Evolutionary conservation across 192 early-diverging fungal genomes (phyloP).

Genomic region (Podila horticola): DNA sequence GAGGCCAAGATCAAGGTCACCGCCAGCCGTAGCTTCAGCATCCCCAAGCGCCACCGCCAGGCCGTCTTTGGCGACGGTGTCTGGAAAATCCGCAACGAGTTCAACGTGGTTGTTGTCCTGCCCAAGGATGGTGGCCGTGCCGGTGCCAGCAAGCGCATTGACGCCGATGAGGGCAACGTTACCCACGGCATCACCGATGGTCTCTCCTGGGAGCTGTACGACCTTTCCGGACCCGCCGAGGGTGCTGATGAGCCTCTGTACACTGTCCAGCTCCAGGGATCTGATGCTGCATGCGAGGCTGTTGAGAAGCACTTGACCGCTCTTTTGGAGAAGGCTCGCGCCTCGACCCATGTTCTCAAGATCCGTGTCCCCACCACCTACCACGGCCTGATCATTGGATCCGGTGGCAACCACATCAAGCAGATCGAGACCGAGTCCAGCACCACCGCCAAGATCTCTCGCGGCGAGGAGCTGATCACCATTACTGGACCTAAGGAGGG

Average conservation of each 20-base stretch:
- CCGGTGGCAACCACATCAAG: slow-evolving; percentile 83
- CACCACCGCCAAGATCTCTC: slow-evolving; percentile 78
- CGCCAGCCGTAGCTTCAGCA: slow-evolving; percentile 59
- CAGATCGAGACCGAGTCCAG: slow-evolving; percentile 77
- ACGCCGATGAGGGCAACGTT: slow-evolving; percentile 53
- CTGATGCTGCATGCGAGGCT: slow-evolving; percentile 36
- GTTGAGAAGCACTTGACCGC: slow-evolving; percentile 31
- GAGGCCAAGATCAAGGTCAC: slow-evolving; percentile 64
- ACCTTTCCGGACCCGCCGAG: slow-evolving; percentile 18
- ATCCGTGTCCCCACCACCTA: slow-evolving; percentile 41
- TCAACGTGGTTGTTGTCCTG: slow-evolving; percentile 67
- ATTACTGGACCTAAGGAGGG: slow-evolving; percentile 69
- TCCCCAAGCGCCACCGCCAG: slow-evolving; percentile 63
- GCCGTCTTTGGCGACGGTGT: slow-evolving; percentile 62
- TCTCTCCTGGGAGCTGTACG: slow-evolving; percentile 43
- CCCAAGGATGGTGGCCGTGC: slow-evolving; percentile 19
- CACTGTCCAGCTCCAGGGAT: slow-evolving; percentile 48
- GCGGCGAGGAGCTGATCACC: slow-evolving; percentile 54
- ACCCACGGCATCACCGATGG: slow-evolving; percentile 42
- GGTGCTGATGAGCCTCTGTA: slow-evolving; percentile 25
- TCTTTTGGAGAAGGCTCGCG: slow-evolving; percentile 37
- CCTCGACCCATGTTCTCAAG: slow-evolving; percentile 39
- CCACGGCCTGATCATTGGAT: slow-evolving; percentile 74
- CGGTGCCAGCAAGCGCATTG: slow-evolving; percentile 50
- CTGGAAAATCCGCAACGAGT: slow-evolving; percentile 69